Evolutionary conservation across 2,329 filamentous ascomycete genomes (phyloP).

Genomic region (Cladosporium colombiae): DNA sequence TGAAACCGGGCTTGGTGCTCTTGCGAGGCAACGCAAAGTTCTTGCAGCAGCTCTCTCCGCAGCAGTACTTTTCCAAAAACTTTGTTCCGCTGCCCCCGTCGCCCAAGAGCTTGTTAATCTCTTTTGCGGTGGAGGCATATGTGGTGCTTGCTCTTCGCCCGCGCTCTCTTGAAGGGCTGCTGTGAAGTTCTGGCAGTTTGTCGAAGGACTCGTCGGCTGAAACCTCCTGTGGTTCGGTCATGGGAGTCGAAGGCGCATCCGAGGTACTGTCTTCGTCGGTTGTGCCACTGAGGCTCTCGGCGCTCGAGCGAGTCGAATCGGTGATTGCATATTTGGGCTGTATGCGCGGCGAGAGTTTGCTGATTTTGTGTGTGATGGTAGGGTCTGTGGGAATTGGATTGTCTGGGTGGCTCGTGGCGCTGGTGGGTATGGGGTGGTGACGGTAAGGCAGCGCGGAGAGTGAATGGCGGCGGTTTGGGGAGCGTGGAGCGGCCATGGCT

Average conservation of each 20-base stretch:
- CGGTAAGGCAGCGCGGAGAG: conserved; percentile 34
- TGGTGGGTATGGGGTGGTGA: conserved; percentile 43
- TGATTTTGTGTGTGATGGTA: conserved; percentile 10
- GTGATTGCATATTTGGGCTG: conserved; percentile 15
- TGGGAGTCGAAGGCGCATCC: conserved; percentile 46
- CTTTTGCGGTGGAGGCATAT: conserved; percentile 54
- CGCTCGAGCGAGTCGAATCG: conserved; percentile 32
- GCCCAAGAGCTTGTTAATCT: conserved; percentile 60
- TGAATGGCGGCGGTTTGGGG: conserved; percentile 32
- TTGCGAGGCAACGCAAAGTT: conserved; percentile 56
- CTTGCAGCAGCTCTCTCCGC: conserved; percentile 65
- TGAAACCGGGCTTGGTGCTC: conserved; percentile 44
- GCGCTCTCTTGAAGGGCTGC: conserved; percentile 21
- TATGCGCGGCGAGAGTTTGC: conserved; percentile 13
- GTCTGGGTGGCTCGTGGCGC: conserved; percentile 47
- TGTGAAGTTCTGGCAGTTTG: conserved; percentile 41
- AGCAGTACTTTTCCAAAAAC: conserved; percentile 64
- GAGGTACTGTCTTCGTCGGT: conserved; percentile 45
- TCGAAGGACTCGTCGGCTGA: conserved; percentile 34
- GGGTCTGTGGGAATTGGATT: conserved; percentile 50
- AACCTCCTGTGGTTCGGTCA: conserved; percentile 41
- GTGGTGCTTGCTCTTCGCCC: conserved; percentile 39
- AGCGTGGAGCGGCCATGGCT: conserved; percentile 11
- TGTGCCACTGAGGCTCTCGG: conserved; percentile 31
- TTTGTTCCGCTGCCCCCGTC: conserved; percentile 55